These are phyloP conservation scores for Myxozyma geophila DNA, from an alignment of 805 yeast species.

Conservation along the genomic window DNA sequence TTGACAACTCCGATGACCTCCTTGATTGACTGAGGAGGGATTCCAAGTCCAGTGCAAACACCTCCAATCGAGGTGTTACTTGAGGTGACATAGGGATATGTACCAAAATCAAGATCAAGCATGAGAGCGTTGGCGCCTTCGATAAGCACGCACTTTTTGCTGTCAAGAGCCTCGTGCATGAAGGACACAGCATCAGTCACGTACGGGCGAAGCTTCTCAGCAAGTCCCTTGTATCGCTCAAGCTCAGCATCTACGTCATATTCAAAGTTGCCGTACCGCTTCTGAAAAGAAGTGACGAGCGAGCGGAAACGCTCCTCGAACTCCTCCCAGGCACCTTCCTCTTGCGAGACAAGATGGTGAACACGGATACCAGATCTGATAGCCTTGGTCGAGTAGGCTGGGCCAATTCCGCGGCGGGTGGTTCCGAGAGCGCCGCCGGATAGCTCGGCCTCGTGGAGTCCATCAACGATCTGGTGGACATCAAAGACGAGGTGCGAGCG, in stretches of 20 bases:
- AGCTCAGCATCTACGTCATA: conserved; percentile 83
- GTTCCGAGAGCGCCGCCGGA: conserved; percentile 88
- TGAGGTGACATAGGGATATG: conserved; percentile 96
- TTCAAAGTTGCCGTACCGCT: conserved; percentile 92
- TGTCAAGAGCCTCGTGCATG: conserved; percentile 72
- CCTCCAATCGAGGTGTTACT: conserved; percentile 97
- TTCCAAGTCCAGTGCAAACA: conserved; percentile 93
- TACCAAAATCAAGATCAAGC: conserved; percentile 97
- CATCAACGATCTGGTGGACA: conserved; percentile 97
- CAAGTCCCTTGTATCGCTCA: conserved; percentile 71
- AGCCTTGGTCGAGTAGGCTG: conserved; percentile 95
- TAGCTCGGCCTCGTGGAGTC: conserved; percentile 90
- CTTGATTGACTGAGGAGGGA: conserved; percentile 84
- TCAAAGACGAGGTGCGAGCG: conserved; percentile 97
- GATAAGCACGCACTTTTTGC: conserved; percentile 82
- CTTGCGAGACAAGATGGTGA: conserved; percentile 89
- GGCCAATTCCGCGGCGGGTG: conserved; percentile 99
- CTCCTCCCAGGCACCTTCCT: conserved; percentile 91
- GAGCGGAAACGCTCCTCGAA: conserved; percentile 78
- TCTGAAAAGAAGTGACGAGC: conserved; percentile 76
- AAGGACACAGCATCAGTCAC: conserved; percentile 89
- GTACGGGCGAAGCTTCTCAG: conserved; percentile 78
- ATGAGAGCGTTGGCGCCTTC: conserved; percentile 99
- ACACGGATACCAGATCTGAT: conserved; percentile 96
- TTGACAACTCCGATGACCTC: conserved; percentile 94